phyloP scores from a whole-genome alignment of 2,329 filamentous ascomycete genomes.

The Pseudonectria foliicola region DNA sequence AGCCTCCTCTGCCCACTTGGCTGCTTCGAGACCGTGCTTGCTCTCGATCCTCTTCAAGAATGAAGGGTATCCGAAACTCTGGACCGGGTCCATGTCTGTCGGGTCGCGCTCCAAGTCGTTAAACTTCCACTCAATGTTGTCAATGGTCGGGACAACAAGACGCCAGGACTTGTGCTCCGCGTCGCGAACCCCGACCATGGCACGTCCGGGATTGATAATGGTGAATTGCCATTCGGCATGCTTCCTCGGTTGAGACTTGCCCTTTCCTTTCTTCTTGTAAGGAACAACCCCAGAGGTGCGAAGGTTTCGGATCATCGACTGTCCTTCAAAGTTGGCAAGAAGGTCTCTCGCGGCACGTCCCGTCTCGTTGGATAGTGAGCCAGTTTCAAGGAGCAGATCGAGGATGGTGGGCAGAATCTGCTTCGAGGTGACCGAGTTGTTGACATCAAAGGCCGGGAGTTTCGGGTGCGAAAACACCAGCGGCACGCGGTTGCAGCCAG shows the following conservation, averaged over 20 bases:
- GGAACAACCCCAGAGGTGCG: background rate
- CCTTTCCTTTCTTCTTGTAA: conserved; percentile 5
- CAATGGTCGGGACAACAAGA: conserved; percentile 25
- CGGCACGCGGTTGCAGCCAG: conserved; percentile 25
- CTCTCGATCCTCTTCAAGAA: conserved; percentile 19
- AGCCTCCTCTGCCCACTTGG: conserved; percentile 27
- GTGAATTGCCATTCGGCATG: conserved; percentile 26
- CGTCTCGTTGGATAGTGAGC: conserved; percentile 18
- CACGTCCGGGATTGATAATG: conserved; percentile 26
- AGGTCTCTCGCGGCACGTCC: conserved; percentile 17
- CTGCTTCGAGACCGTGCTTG: conserved; percentile 18
- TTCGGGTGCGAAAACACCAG: conserved; percentile 26
- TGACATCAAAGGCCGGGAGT: conserved; percentile 20
- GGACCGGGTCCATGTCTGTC: conserved; percentile 18
- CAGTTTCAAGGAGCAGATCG: conserved; percentile 25
- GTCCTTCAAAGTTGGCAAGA: conserved; percentile 25
- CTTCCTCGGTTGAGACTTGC: conserved; percentile 16
- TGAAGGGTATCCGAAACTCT: conserved; percentile 19
- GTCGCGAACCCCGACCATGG: conserved; percentile 27
- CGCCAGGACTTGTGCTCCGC: conserved; percentile 22
- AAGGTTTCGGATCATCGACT: conserved; percentile 23
- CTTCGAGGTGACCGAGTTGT: conserved; percentile 23
- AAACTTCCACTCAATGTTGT: conserved; percentile 27
- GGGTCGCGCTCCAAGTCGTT: conserved; percentile 21
- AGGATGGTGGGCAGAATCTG: conserved; percentile 27